Base-by-base conservation (phyloP, 805 yeast species). In the Kregervanrija fluxuum region DNA sequence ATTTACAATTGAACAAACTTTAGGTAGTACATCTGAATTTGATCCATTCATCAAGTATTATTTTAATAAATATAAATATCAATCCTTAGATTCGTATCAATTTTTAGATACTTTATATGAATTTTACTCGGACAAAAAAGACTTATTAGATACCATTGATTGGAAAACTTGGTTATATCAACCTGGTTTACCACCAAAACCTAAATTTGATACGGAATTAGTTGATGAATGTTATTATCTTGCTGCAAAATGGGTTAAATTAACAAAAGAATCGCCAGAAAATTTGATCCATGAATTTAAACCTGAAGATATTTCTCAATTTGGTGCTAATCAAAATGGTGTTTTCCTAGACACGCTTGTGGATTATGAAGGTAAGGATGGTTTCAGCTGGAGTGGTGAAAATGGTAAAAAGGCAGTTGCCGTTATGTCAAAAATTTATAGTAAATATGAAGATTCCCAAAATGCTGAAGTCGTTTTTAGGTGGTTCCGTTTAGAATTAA, bases 131-230 rank as follows among this genome's bases (percentile, higher is more conserved):
- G 64, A 63, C 17, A 67, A 77, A 46, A 68, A 70, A 44, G 72
- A 63, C 1, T 53, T 71, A n/a, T 70, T 86, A 54, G 84, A 85
- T 54, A 52, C 73, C 8, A 75, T 90, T 42, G 95, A 89, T 62
- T 89, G 96, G 95, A 72, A 86, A 43, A 64, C 77, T 28, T 89
- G 96, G 96, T 67, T 87, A 45, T 84, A 72, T 63, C 69, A 74
- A 36, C 84, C 93, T 5, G 96, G 96, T 2, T 74, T 89, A 73
- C 96, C 97, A 36, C 95, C 95, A 50, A 83, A 79, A 59, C 95
- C 95, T 12, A 58, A 75, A 33, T 88, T 89, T 58, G 87, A 86
- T 59, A 85, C 95, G 2, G 68, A 80, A 2, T 68, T 89, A 55
- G 95, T 84, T 8, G 88, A 83, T 55, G 74, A 76, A 56, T 87